phyloP scores from a whole-genome alignment of 2,329 filamentous ascomycete species.

The Penicillium vulpinum region DNA sequence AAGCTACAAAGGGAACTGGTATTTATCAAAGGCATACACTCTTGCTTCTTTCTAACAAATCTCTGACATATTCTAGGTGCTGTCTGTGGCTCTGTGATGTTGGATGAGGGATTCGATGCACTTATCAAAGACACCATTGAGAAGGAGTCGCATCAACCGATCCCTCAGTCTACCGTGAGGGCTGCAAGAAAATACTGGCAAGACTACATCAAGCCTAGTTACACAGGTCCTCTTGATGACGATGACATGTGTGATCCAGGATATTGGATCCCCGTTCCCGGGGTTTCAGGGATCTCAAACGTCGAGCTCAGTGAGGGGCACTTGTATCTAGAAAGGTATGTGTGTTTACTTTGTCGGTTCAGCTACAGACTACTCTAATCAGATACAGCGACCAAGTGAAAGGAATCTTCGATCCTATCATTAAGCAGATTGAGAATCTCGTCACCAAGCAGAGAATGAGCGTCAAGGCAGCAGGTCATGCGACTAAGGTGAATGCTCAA shows the following conservation, averaged over 20 bases:
- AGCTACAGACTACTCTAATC: not conserved
- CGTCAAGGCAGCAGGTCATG: not conserved
- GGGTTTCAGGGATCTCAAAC: constrained; percentile 21
- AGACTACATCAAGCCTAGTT: constrained; percentile 29
- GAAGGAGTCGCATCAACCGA: constrained; percentile 23
- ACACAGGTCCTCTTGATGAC: constrained; percentile 17
- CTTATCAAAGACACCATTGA: constrained; percentile 30
- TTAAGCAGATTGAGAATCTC: constrained; percentile 27
- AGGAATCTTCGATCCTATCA: constrained; percentile 31
- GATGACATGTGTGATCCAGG: constrained; percentile 27
- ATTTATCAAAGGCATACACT: not conserved
- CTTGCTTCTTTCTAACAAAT: not conserved
- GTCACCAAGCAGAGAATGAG: constrained; percentile 23
- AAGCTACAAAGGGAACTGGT: constrained; percentile 33
- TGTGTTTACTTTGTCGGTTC: not conserved
- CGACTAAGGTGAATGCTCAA: constrained; percentile 6
- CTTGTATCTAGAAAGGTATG: constrained; percentile 21
- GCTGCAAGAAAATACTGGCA: constrained; percentile 35
- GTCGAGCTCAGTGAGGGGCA: constrained; percentile 23
- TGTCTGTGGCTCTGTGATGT: constrained; percentile 33
- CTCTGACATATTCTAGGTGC: constrained; percentile 20
- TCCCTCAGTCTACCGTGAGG: constrained; percentile 27
- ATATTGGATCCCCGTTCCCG: constrained; percentile 26
- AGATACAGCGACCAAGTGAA: constrained; percentile 21
- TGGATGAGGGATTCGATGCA: constrained; percentile 31